These are phyloP conservation scores for Penicillium canariense DNA, from an alignment of 495 filamentous ascomycete genomes.

Conservation along the genomic window DNA sequence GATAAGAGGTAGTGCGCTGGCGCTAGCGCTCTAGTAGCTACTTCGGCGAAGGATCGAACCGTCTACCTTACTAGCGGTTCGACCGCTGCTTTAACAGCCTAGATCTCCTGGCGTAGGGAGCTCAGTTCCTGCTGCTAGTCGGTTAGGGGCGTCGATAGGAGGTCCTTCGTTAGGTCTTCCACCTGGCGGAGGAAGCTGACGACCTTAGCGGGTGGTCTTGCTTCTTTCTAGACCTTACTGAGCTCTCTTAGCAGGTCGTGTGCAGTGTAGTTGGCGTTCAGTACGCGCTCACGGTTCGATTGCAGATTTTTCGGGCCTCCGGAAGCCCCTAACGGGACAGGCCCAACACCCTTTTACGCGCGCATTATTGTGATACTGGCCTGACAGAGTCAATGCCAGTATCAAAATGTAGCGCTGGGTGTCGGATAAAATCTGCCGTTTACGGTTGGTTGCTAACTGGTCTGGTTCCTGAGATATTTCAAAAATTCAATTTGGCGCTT, in stretches of 20 bases:
- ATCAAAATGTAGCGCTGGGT: background rate
- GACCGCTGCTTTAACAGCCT: background rate
- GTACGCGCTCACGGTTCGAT: too few relatives aligned
- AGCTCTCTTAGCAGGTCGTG: background rate
- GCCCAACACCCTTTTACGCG: background rate
- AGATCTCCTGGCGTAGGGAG: background rate
- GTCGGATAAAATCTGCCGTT: background rate
- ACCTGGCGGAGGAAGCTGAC: background rate
- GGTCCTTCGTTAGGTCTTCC: background rate
- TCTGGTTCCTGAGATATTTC: background rate
- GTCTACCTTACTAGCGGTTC: background rate
- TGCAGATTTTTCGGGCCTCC: background rate
- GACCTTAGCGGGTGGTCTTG: too few relatives aligned
- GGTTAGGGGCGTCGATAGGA: background rate
- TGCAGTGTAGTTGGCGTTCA: background rate
- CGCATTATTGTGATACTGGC: background rate
- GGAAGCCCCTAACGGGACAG: background rate
- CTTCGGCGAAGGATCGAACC: background rate
- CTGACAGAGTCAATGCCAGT: background rate
- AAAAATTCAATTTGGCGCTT: background rate
- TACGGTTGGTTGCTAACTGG: background rate
- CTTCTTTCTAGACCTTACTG: background rate
- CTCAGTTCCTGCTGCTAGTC: slow-evolving; percentile 5
- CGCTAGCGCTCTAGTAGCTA: background rate
- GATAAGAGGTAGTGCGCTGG: background rate